Evolutionary conservation across 2,329 filamentous ascomycete species (phyloP).

Genomic region (Cadophora sp.): DNA sequence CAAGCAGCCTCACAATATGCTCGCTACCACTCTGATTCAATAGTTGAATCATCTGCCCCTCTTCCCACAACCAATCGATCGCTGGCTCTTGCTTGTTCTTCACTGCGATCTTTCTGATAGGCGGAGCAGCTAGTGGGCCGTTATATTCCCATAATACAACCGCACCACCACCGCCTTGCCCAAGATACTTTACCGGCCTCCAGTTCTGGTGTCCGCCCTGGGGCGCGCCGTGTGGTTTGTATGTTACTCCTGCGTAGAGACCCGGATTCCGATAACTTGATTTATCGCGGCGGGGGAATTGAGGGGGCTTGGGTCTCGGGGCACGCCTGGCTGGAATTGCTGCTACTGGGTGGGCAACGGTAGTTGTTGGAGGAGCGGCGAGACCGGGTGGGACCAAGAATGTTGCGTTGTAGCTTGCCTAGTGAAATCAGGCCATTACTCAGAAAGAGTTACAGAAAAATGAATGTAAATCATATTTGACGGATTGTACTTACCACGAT

Average conservation of each 20-base stretch:
- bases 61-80: not conserved
- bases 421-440: not conserved
- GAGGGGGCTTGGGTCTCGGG: not conserved
- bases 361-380: not conserved
- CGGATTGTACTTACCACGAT: too few species aligned
- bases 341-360: not conserved
- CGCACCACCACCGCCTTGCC: not conserved
- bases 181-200: slow-evolving; percentile 12
- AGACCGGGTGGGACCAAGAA: not conserved
- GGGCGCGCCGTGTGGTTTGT: not conserved
- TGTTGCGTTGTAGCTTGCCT: not conserved
- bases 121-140: not conserved
- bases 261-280: not conserved
- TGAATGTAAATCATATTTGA: not conserved
- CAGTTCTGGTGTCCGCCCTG: not conserved
- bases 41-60: not conserved
- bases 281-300: not conserved
- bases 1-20: not conserved
- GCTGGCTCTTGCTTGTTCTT: not conserved
- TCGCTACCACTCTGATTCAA: not conserved
- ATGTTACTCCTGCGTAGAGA: not conserved
- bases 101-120: not conserved
- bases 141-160: slow-evolving; percentile 15
- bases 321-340: not conserved
- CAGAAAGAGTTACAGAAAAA: not conserved